Evolutionary conservation across 805 yeast species (phyloP), one percentile per base, ranked within the genome.

Genomic region (Cyberlindnera meyerae): DNA sequence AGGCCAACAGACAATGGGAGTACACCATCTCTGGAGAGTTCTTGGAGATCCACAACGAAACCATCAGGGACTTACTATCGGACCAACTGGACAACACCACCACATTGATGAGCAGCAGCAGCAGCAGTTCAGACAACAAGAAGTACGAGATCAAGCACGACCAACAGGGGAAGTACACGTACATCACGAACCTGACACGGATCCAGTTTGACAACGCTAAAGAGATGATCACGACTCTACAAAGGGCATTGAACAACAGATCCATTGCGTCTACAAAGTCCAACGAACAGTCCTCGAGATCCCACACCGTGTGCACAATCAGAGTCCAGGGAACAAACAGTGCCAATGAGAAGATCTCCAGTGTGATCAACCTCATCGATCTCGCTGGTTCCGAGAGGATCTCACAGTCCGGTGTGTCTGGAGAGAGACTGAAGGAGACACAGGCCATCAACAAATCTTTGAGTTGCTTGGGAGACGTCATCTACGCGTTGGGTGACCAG

Each of bases 311-410:
- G 1, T 88, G 85, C 48, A 78, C 75, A 9, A 64, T 93, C 3
- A 62, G 68, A 13, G 62, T 90, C 11, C 39, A 55, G 2, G 94
- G 96, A 0, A 35, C 32, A 4, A 77, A 84, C 51, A 14, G 44
- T 2, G 49, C 52, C 8, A 75, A 82, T 0, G 73, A 75, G 0
- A 74, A 73, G 20, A 41, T 71, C 2, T 50, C 61, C 12, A 93
- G 96, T 9, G 69, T 74, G 2, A 63, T 90, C 39, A 89, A 90
- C 52, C 63, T 90, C 37, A 78, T 93, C 33, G 98, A 90, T 61
- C 66, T 90, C 37, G 98, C 98, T 0, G 98, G 98, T 2, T 86
- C 96, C 0, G 98, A 90, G 62, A 68, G 97, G 39, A 65, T 89
- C 12, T 59, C 79, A 8, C 70, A 74, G 13, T 83, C 96, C 0